Conservation (phyloP, 179 eudicot genomes). For the Silene coronaria region DNA sequence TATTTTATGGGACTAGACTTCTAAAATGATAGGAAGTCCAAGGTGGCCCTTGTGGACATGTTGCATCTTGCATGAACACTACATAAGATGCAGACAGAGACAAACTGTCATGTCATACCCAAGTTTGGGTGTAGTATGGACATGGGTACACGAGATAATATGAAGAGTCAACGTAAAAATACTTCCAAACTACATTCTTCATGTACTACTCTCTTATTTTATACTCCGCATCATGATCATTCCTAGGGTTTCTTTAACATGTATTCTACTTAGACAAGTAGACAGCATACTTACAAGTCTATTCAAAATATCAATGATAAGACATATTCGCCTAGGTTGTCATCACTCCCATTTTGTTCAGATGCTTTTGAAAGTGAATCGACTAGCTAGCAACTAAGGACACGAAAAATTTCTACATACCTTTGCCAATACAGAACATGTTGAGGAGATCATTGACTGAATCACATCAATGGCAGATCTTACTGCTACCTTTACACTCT, state of each 20-base stretch:
- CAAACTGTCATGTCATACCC: neutral
- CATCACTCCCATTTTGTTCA: neutral
- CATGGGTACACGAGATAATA: neutral
- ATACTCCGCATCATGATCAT: neutral
- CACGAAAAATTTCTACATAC: slow-evolving; percentile 31
- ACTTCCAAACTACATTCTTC: neutral
- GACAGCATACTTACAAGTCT: neutral
- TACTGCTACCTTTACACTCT: slow-evolving; percentile 73
- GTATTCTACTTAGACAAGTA: neutral
- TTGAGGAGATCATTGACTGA: slow-evolving; percentile 82
- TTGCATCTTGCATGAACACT: too few relatives aligned
- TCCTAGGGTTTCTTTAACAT: neutral
- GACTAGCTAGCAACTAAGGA: neutral
- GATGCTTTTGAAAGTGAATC: neutral
- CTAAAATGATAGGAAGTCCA: too few relatives aligned
- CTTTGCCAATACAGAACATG: slow-evolving; percentile 51
- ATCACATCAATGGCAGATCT: slow-evolving; percentile 83
- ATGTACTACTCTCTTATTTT: neutral
- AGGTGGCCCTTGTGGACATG: too few relatives aligned
- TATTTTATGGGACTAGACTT: too few relatives aligned
- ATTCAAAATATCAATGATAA: neutral
- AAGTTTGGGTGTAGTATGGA: neutral
- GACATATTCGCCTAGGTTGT: neutral
- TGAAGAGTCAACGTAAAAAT: neutral
- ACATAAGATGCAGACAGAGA: too few relatives aligned